phyloP scores from a whole-genome alignment of 345 rosid species.

The Noccaea caerulescens region DNA sequence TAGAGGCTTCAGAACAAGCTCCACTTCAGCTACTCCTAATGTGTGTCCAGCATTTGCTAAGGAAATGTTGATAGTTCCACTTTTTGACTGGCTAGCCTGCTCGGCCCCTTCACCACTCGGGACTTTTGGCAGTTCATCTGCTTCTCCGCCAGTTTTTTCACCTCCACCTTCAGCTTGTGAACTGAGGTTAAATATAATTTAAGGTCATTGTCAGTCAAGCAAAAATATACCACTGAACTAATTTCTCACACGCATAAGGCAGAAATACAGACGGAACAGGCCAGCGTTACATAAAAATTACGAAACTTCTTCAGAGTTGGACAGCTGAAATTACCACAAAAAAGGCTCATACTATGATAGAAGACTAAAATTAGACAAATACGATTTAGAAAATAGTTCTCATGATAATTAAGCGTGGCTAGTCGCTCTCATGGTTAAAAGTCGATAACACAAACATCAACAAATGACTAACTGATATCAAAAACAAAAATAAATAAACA shows the following conservation, averaged over 20 bases:
- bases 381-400: constrained; percentile 8
- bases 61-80: constrained; percentile 56
- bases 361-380: constrained; percentile 4
- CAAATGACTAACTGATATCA: constrained; percentile 7
- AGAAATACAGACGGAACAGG: constrained; percentile 1
- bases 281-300: constrained; percentile 23
- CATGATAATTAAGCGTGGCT: constrained; percentile 21
- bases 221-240: constrained; percentile 16
- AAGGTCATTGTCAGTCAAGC: constrained; percentile 3
- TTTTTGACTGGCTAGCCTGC: constrained; percentile 49
- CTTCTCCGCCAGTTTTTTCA: constrained; percentile 50
- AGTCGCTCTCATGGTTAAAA: constrained; percentile 15
- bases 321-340: background rate
- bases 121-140: constrained; percentile 48
- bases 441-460: constrained; percentile 9
- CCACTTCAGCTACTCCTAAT: constrained; percentile 77
- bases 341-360: constrained; percentile 26
- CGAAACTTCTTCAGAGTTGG: background rate
- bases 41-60: constrained; percentile 84
- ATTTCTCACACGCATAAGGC: constrained; percentile 29
- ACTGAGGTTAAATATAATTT: constrained; percentile 50
- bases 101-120: constrained; percentile 49
- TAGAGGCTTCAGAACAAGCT: constrained; percentile 90
- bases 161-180: constrained; percentile 62
- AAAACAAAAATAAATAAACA: constrained; percentile 5